Conservation (phyloP, 2,329 filamentous ascomycete species). For the Scytalidium sp. region DNA sequence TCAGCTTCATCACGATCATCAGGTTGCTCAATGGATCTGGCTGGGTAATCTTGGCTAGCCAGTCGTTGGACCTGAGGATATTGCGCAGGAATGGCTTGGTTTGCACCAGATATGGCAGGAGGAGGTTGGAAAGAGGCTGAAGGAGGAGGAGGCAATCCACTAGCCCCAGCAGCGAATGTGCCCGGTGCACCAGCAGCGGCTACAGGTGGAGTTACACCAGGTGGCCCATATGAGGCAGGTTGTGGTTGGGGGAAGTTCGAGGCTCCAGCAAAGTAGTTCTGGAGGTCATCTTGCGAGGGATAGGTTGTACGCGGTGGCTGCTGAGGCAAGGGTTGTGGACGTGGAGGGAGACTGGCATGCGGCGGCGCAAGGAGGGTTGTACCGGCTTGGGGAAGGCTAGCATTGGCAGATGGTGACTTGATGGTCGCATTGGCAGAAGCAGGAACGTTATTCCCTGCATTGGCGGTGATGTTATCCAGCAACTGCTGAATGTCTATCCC, state of each 20-base stretch:
- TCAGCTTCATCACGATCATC: conserved; percentile 28
- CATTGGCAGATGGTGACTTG: conserved; percentile 14
- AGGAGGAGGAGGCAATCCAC: conserved; percentile 29
- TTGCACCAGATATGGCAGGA: conserved; percentile 17
- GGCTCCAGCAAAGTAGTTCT: conserved; percentile 26
- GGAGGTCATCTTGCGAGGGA: conserved; percentile 27
- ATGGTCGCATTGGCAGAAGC: conserved; percentile 8
- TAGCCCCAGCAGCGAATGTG: conserved; percentile 28
- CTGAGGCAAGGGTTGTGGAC: conserved; percentile 21
- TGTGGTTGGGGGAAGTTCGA: conserved; percentile 19
- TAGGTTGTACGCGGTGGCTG: conserved; percentile 7
- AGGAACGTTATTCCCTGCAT: conserved; percentile 29
- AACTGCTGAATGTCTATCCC: conserved; percentile 33
- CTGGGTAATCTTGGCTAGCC: conserved; percentile 13
- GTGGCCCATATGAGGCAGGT: conserved; percentile 25
- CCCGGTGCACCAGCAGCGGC: conserved; percentile 30
- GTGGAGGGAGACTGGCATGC: conserved; percentile 32
- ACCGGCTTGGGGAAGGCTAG: conserved; percentile 16
- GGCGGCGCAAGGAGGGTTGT: conserved; percentile 20
- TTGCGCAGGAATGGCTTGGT: conserved; percentile 11
- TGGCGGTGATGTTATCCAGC: conserved; percentile 33
- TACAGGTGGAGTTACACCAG: conserved; percentile 23
- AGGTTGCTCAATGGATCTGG: conserved; percentile 15
- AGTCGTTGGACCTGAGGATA: conserved; percentile 17
- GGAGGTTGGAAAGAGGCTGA: conserved; percentile 24